A percentile compares a stretch with the other conserved stretches of the same genome.
Evolutionary conservation across 352 stramenopile genomes (phyloP).

Genomic region (Halophytophthora batemanensis): DNA sequence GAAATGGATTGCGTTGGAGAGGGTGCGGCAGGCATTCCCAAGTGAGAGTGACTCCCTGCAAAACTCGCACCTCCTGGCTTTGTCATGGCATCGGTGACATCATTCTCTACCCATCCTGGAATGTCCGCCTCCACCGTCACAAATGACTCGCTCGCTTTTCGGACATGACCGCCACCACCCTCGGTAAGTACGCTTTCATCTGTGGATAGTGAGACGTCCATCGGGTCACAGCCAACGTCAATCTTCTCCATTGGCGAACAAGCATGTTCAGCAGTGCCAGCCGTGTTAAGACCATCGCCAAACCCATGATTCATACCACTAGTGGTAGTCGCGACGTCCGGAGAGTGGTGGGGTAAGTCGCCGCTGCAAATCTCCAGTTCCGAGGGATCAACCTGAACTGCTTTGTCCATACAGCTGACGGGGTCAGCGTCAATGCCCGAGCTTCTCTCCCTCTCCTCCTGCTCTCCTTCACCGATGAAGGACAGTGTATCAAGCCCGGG

Average conservation of each 20-base stretch:
- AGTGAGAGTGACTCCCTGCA: neutral
- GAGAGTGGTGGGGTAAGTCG: neutral
- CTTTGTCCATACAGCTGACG: slow-evolving; percentile 16
- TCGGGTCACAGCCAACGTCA: slow-evolving; percentile 20
- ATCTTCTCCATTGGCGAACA: slow-evolving; percentile 1
- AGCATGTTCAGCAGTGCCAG: neutral
- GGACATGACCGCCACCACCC: too few species aligned
- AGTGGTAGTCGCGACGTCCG: neutral
- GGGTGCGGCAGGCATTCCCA: neutral
- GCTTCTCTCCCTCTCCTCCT: neutral
- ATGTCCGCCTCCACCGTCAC: too few species aligned
- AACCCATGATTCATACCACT: neutral
- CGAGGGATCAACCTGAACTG: slow-evolving; percentile 17
- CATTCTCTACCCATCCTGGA: too few species aligned
- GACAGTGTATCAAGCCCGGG: too few species aligned
- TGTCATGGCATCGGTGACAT: too few species aligned
- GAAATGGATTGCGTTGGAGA: neutral
- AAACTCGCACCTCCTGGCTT: too few species aligned
- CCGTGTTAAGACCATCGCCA: neutral
- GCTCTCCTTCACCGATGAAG: too few species aligned
- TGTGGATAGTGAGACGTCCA: neutral
- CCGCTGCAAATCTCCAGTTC: neutral
- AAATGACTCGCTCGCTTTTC: too few species aligned
- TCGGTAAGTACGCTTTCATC: too few species aligned
- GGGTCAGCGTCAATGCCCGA: neutral